Evolutionary conservation across 441 rosid genomes (phyloP).

Genomic region (Pelargonium citronellum): DNA sequence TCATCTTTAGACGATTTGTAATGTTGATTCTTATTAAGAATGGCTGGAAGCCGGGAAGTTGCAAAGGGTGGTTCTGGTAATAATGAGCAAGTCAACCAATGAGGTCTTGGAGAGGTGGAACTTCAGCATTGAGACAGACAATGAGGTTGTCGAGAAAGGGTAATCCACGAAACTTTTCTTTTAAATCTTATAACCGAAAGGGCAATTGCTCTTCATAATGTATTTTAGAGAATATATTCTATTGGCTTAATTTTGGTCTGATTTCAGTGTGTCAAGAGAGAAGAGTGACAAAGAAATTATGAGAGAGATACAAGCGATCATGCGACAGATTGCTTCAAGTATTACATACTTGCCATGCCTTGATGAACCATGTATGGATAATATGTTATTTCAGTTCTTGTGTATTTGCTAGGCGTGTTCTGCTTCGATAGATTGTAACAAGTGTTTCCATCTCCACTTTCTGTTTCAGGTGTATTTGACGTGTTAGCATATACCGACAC

Average conservation of each 20-base stretch:
- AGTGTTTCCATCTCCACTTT: too few species aligned
- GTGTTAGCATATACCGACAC: conserved; percentile 80
- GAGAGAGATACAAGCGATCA: conserved; percentile 79
- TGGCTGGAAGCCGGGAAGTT: conserved; percentile 88
- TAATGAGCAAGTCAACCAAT: conserved; percentile 70
- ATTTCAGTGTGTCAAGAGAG: conserved; percentile 9
- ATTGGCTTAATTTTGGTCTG: not conserved
- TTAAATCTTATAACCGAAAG: too few species aligned
- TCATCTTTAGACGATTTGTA: too few species aligned
- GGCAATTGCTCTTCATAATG: not conserved
- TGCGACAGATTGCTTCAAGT: conserved; percentile 3
- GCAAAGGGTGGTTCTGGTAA: conserved; percentile 78
- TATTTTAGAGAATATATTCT: not conserved
- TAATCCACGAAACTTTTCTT: not conserved
- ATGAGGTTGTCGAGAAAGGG: not conserved
- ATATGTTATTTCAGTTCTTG: not conserved
- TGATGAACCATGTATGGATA: conserved; percentile 63
- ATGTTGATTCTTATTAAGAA: conserved; percentile 33
- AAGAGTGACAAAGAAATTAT: conserved; percentile 89
- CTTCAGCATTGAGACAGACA: conserved; percentile 41
- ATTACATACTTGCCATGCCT: conserved; percentile 52
- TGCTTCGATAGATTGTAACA: not conserved
- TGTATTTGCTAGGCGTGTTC: not conserved
- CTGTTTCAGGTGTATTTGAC: conserved; percentile 59
- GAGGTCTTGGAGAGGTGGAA: conserved; percentile 95